These are phyloP conservation scores for Eimeria necatrix DNA, from an alignment of 169 alveolate genomes.

Conservation along the genomic window DNA sequence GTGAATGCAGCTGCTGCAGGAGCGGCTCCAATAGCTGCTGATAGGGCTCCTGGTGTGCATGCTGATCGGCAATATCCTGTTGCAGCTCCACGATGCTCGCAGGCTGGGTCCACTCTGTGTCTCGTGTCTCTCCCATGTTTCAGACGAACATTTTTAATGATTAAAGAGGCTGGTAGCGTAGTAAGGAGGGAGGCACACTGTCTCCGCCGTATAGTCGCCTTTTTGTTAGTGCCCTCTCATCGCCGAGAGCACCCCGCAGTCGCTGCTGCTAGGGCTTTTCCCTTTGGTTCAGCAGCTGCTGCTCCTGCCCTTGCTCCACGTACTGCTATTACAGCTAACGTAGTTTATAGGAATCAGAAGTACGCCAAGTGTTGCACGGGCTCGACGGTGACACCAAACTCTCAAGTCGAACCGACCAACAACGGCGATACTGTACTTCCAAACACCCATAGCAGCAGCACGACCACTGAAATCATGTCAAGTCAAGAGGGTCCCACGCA, in stretches of 20 bases:
- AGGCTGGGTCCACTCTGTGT: background rate
- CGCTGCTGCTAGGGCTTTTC: background rate
- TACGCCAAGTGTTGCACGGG: background rate
- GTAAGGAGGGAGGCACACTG: background rate
- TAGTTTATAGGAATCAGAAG: background rate
- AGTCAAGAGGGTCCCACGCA: conserved; percentile 45
- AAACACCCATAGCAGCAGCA: background rate
- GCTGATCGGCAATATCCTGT: background rate
- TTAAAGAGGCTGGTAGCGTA: background rate
- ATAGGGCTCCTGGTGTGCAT: background rate
- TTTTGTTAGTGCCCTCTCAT: background rate
- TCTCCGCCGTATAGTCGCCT: background rate
- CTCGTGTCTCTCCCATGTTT: background rate
- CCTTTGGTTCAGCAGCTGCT: background rate
- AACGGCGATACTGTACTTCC: background rate
- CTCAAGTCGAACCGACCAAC: conserved; percentile 1
- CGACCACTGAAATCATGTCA: background rate
- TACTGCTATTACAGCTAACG: background rate
- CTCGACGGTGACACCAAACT: background rate
- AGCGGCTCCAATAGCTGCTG: background rate
- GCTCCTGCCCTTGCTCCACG: background rate
- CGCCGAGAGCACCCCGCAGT: conserved; percentile 36
- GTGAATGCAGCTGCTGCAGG: conserved; percentile 7
- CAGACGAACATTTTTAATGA: background rate
- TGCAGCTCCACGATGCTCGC: background rate